A percentile compares a stretch with the other conserved stretches of the same genome.
Evolutionary conservation across 2,329 filamentous ascomycete species (phyloP).

Genomic region (Ophiostoma tasmaniense): DNA sequence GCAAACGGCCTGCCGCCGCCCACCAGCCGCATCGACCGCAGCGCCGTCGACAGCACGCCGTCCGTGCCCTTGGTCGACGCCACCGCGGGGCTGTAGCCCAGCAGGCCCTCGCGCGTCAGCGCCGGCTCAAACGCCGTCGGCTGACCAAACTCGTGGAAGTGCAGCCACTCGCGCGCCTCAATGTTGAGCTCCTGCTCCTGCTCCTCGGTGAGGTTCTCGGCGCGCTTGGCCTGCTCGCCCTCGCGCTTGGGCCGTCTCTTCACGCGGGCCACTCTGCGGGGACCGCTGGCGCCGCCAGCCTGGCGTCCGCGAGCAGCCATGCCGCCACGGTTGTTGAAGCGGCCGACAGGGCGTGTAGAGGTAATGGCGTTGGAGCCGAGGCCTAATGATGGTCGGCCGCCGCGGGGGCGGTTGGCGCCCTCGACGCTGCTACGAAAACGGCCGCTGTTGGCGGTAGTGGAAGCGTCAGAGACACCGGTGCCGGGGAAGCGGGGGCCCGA

Average conservation of each 20-base stretch:
- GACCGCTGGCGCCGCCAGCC: neutral
- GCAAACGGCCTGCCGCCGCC: conserved; percentile 31
- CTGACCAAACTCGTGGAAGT: conserved; percentile 26
- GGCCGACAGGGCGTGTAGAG: neutral
- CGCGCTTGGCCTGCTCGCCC: conserved; percentile 9
- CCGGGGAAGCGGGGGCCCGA: conserved; percentile 12
- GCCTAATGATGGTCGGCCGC: neutral
- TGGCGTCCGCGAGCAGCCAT: neutral
- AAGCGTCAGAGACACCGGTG: neutral
- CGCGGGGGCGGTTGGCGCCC: neutral
- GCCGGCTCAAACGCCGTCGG: conserved; percentile 28
- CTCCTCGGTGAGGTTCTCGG: neutral
- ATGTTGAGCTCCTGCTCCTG: conserved; percentile 13
- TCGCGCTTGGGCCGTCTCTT: conserved; percentile 1
- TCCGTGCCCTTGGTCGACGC: conserved; percentile 26
- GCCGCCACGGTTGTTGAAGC: neutral
- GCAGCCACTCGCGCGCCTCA: conserved; percentile 23
- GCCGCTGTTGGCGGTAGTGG: neutral
- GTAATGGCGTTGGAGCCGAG: neutral
- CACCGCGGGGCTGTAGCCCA: conserved; percentile 33
- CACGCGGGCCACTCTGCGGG: neutral
- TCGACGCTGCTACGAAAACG: conserved; percentile 7
- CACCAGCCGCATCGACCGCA: conserved; percentile 34
- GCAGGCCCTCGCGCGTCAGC: conserved; percentile 28
- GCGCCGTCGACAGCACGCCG: conserved; percentile 28